Conservation (phyloP, 345 rosid genomes). For the Eucalyptus viminalis region DNA sequence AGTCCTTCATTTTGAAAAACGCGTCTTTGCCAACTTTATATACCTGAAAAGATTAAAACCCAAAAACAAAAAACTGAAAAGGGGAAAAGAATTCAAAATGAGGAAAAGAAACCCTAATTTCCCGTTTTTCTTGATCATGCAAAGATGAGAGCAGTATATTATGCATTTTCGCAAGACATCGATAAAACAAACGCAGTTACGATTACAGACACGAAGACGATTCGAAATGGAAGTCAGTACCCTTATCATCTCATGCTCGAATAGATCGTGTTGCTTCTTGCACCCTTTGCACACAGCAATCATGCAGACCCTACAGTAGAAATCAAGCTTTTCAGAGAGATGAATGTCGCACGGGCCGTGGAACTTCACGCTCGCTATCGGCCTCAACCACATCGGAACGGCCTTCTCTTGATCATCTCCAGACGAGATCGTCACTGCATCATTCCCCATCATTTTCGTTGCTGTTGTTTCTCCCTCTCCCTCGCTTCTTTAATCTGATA, state of each 20-base stretch:
- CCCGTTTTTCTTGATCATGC: not conserved
- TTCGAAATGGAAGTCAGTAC: not conserved
- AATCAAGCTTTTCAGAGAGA: not conserved
- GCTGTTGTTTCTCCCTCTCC: not conserved
- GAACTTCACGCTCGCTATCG: not conserved
- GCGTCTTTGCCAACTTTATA: not conserved
- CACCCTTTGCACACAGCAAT: not conserved
- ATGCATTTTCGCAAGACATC: not conserved
- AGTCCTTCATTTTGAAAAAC: not conserved
- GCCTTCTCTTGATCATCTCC: not conserved
- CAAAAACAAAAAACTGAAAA: not conserved
- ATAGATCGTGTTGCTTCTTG: not conserved
- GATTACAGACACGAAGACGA: not conserved
- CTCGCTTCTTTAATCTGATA: too few relatives aligned
- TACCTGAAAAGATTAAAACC: not conserved
- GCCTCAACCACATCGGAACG: not conserved
- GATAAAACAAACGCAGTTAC: not conserved
- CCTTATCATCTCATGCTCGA: not conserved
- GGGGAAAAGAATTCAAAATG: not conserved
- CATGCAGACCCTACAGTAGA: not conserved
- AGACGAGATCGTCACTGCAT: not conserved
- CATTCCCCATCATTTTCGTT: not conserved
- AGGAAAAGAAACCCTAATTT: not conserved
- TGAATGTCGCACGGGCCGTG: not conserved
- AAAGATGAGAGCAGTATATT: not conserved